Evolutionary conservation across 441 rosid species (phyloP).

Genomic region (Brassica balearica): DNA sequence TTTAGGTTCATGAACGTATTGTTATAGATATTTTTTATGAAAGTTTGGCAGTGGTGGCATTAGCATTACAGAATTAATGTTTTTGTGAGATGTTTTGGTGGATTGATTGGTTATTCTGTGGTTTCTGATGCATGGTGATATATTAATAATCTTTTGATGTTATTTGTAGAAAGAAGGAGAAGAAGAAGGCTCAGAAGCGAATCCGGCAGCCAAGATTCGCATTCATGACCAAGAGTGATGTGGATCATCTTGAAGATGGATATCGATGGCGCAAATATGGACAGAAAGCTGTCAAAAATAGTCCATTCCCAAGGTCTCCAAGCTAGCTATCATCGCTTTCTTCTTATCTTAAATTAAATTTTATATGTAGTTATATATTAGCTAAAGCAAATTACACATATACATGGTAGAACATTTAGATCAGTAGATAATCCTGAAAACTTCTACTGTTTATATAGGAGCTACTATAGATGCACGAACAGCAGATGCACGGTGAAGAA

Average conservation of each 20-base stretch:
- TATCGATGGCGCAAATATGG: slow-evolving; percentile 97
- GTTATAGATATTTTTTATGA: too few relatives aligned
- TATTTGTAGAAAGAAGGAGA: slow-evolving; percentile 63
- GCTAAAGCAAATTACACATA: neutral
- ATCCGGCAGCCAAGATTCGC: slow-evolving; percentile 88
- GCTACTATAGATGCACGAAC: slow-evolving; percentile 94
- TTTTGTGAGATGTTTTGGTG: neutral
- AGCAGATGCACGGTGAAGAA: slow-evolving; percentile 91
- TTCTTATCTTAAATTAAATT: neutral
- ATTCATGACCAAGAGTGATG: slow-evolving; percentile 94
- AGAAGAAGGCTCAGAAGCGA: slow-evolving; percentile 80
- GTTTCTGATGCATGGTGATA: neutral
- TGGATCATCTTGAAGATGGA: slow-evolving; percentile 97
- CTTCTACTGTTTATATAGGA: slow-evolving; percentile 50
- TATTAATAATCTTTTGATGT: slow-evolving; percentile 37
- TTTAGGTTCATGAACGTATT: neutral
- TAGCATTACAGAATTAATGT: neutral
- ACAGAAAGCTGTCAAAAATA: slow-evolving; percentile 91
- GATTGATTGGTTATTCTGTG: slow-evolving; percentile 12
- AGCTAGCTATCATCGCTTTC: neutral
- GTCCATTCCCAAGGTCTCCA: slow-evolving; percentile 77
- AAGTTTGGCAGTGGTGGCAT: neutral
- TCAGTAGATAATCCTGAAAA: neutral
- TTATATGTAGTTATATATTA: neutral
- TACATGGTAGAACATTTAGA: neutral